Conservation (phyloP, 495 filamentous ascomycete species). For the Astrothelium subdiscretum region DNA sequence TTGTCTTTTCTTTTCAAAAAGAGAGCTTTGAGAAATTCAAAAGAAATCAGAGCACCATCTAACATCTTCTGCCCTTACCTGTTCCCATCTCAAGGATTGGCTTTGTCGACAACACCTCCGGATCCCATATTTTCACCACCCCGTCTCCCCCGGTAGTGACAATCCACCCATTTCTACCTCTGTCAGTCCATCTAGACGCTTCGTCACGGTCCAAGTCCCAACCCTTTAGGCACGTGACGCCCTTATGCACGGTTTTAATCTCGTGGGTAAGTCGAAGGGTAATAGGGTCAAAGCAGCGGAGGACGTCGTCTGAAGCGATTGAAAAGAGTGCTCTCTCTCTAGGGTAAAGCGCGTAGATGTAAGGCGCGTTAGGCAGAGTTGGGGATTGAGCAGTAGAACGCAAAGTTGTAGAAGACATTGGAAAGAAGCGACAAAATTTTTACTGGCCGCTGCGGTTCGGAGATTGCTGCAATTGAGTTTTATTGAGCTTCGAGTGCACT, state of each 20-base stretch:
- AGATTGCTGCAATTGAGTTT: neutral
- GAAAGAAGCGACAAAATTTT: neutral
- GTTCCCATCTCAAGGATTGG: slow-evolving; percentile 11
- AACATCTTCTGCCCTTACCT: too few relatives aligned
- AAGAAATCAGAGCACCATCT: neutral
- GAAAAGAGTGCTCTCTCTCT: neutral
- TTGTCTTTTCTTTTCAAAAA: too few relatives aligned
- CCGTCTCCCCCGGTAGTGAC: slow-evolving; percentile 55
- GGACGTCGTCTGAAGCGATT: slow-evolving; percentile 36
- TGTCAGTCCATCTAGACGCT: slow-evolving; percentile 23
- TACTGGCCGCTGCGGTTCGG: neutral
- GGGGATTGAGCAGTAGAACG: neutral
- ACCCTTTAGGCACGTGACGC: slow-evolving; percentile 45
- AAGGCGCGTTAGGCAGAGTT: neutral
- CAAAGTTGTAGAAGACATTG: neutral
- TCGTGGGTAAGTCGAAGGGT: slow-evolving; percentile 15
- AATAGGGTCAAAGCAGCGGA: slow-evolving; percentile 42
- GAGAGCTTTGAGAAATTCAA: neutral
- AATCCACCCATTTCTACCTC: slow-evolving; percentile 17
- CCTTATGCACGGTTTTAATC: slow-evolving; percentile 37
- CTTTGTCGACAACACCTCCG: slow-evolving; percentile 19
- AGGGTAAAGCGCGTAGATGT: neutral
- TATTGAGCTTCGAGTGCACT: neutral
- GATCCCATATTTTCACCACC: slow-evolving; percentile 45
- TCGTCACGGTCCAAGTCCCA: slow-evolving; percentile 32